Base-by-base conservation (phyloP, 2,329 filamentous ascomycete species). In the Pseudocercospora eumusae region DNA sequence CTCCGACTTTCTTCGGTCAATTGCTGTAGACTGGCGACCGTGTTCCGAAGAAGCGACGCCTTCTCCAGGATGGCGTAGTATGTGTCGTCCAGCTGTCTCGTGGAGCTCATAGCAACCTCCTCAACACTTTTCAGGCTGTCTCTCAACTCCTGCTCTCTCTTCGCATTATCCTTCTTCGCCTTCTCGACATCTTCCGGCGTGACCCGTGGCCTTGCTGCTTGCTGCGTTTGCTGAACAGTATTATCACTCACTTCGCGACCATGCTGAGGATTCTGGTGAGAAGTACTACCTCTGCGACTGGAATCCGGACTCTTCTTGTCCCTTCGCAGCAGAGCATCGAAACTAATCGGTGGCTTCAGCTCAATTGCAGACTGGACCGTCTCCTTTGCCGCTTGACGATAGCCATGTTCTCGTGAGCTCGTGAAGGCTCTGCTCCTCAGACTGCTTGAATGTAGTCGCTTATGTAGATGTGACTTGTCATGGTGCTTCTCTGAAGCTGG, bases 1-100 rank as follows among this genome's bases (percentile, higher is more conserved):
- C 57, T 80, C 58, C 81, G 82, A 5, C 87, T 87, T 69, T 84
- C 79, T 28, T 79, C 78, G 0, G 88, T 86, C n/a, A 93, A 81
- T 67, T 89, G 86, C 70, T 86, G 87, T 27, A 93, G 78, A 2
- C 83, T 83, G 5, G 80, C 74, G 42, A 92, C 83, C 0, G 86
- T 91, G 67, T 80, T 83, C 58, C 88, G 87, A 40, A 93, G 78
- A 0, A 81, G 75, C 55, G 82, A 83, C 54, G 89, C 81, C 71
- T 88, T 90, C 72, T 91, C 87, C 28, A 92, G 80, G 9, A 92
- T 83, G 0, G 85, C 84, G 66, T 90, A 89, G 76, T 92, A 93
- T 2, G 88, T 88, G 62, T 89, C 85, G 73, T 93, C 89, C 45
- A 93, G 83, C 33, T 83, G 83, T 63, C 83, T 81, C 15, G 87